phyloP scores from a whole-genome alignment of 2,329 filamentous ascomycete species.

The Xylogone sp. region DNA sequence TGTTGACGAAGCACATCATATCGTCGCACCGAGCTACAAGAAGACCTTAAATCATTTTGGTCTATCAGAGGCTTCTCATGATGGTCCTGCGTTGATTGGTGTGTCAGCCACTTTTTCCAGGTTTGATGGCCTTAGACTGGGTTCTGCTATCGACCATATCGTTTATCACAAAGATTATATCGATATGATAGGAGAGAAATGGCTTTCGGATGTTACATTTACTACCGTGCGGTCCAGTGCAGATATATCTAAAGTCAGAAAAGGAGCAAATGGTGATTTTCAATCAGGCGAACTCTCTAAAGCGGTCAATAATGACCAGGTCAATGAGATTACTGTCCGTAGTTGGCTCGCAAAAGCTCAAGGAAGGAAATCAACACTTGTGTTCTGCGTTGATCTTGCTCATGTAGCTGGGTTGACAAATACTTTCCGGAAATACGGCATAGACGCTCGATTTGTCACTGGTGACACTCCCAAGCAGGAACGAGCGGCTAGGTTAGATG shows the following conservation, averaged over 20 bases:
- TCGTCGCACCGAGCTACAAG: slow-evolving; percentile 80
- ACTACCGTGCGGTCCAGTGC: slow-evolving; percentile 84
- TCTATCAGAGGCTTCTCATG: slow-evolving; percentile 47
- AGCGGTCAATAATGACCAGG: slow-evolving; percentile 75
- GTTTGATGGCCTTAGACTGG: slow-evolving; percentile 79
- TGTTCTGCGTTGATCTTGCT: slow-evolving; percentile 88
- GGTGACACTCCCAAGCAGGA: slow-evolving; percentile 69
- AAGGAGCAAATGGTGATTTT: slow-evolving; percentile 71
- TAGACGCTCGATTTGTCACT: slow-evolving; percentile 86
- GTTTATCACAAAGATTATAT: slow-evolving; percentile 88
- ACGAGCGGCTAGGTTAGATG: slow-evolving; percentile 66
- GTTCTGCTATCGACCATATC: slow-evolving; percentile 86
- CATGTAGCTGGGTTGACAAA: slow-evolving; percentile 75
- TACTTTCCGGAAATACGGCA: slow-evolving; percentile 70
- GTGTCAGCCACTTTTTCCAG: slow-evolving; percentile 80
- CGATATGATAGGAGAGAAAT: slow-evolving; percentile 83
- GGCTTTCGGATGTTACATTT: slow-evolving; percentile 89
- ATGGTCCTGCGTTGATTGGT: slow-evolving; percentile 70
- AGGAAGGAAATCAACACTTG: slow-evolving; percentile 76
- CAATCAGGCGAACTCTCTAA: slow-evolving; percentile 70
- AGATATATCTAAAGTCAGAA: slow-evolving; percentile 69
- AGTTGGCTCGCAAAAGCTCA: slow-evolving; percentile 78
- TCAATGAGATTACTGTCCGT: slow-evolving; percentile 81
- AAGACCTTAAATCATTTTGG: slow-evolving; percentile 75
- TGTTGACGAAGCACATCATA: slow-evolving; percentile 96